These are phyloP conservation scores for Trametes elegans DNA, from an alignment of 768 basidiomycete genomes.

Conservation along the genomic window DNA sequence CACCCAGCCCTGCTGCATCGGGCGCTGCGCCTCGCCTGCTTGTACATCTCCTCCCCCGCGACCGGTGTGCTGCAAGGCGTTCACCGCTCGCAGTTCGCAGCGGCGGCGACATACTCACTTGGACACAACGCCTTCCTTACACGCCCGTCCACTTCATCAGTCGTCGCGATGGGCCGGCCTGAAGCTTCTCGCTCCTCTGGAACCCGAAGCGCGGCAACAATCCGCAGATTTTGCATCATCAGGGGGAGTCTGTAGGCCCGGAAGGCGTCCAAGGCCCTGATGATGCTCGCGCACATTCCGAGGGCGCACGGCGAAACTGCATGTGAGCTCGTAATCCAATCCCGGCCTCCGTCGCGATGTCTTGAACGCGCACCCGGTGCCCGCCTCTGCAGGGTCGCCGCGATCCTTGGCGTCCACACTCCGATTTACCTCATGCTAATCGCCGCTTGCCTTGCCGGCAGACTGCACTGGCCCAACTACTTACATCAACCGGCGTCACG, in stretches of 20 bases:
- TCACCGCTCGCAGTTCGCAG: too few relatives aligned
- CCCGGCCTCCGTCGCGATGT: not conserved
- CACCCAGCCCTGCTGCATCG: not conserved
- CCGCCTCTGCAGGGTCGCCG: slow-evolving; percentile 1
- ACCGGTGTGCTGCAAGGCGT: too few relatives aligned
- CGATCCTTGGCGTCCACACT: not conserved
- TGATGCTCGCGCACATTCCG: slow-evolving; percentile 3
- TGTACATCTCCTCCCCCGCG: too few relatives aligned
- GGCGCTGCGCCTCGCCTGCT: too few relatives aligned
- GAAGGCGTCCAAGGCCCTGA: not conserved
- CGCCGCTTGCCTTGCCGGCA: slow-evolving; percentile 1
- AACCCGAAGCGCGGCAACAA: not conserved
- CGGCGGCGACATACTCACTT: too few relatives aligned
- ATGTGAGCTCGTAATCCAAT: not conserved
- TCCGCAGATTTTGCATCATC: slow-evolving; percentile 8
- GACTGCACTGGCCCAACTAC: too few relatives aligned
- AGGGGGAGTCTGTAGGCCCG: not conserved
- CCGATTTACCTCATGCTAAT: slow-evolving; percentile 10
- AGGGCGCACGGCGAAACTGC: not conserved
- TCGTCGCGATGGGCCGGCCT: not conserved
- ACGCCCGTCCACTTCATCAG: not conserved
- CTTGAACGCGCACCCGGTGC: not conserved
- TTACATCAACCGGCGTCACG: too few relatives aligned
- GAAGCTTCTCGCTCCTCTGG: not conserved
- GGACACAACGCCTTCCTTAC: not conserved